Evolutionary conservation across 768 basidiomycete genomes (phyloP), one percentile per base, ranked within the genome.

Genomic region (Phaffia australis): DNA sequence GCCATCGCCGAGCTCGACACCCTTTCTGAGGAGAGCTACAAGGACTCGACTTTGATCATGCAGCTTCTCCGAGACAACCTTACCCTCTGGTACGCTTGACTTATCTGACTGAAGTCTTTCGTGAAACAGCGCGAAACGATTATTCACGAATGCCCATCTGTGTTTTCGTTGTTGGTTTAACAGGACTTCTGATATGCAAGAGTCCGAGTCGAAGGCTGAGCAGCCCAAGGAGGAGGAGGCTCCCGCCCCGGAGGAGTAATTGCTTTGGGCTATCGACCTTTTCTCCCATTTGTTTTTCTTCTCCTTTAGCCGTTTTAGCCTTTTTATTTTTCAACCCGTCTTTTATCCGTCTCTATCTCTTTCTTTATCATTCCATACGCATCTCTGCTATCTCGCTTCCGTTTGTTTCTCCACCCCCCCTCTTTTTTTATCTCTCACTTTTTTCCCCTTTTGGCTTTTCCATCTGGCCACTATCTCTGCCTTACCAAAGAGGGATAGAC

Each of bases 1-100:
- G 94, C 94, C 56, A 97, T 98, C 76, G 92, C 93, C 72, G 93
- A 98, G 80, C 89, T 97, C 74, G 93, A 98, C 82, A 97, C 93
- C 27, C 85, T 98, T 64, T 92, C 89, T 73, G 94, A 97, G 80
- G 93, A 97, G 83, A 88, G 87, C 79, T 97, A 98, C 87, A 95
- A 97, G 82, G 93, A 97, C 79, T 95, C 91, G 67, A 98, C 94
- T 50, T 81, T 97, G 72, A 94, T 94, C 79, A 79, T 79, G 78
- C 94, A 97, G 79, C 81, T 97, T 70, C 84, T 97, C 76, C 85
- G 92, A 75, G 93, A 97, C 78, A 97, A 97, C 84, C 80, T 98
- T 54, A 95, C 92, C 58, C 84, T 97, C 74, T 98, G 93, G 93
- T 65, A 29, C 35, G 64, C 23, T 46, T 29, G 5, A 52, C 21